These are phyloP conservation scores for Debaryomyces psychrophilus DNA, from an alignment of 1,139 yeast genomes.

Conservation along the genomic window DNA sequence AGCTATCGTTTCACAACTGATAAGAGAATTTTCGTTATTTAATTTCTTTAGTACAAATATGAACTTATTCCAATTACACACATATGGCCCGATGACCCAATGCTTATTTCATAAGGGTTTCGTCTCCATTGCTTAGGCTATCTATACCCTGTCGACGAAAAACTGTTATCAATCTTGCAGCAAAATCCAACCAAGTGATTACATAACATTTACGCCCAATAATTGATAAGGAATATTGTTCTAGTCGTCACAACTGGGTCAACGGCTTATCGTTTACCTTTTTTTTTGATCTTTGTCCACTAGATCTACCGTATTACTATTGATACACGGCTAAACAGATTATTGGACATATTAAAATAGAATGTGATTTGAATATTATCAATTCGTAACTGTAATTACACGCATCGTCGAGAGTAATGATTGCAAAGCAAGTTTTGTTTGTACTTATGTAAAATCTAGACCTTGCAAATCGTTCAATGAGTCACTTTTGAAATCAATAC, in stretches of 20 bases:
- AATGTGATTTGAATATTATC: no score
- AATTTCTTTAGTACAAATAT: not conserved
- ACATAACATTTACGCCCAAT: not conserved
- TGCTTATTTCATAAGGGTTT: not conserved
- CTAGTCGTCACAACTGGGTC: not conserved
- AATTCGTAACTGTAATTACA: not conserved
- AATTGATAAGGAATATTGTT: not conserved
- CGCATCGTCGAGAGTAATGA: not conserved
- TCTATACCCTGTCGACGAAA: not conserved
- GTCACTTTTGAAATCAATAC: not conserved
- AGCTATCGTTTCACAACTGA: not conserved
- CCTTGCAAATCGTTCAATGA: slow-evolving; percentile 7
- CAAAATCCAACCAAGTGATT: not conserved
- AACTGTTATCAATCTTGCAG: not conserved
- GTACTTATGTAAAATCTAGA: not conserved
- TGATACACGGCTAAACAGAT: not conserved
- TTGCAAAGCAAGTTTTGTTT: not conserved
- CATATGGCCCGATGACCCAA: slow-evolving; percentile 1
- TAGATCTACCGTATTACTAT: not conserved
- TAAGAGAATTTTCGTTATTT: not conserved
- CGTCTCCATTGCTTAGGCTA: not conserved
- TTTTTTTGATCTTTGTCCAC: not conserved
- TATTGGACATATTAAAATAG: not conserved
- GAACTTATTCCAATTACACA: not conserved
- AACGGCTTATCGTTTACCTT: not conserved